A percentile compares a stretch with the other conserved stretches of the same genome.
phyloP scores from a whole-genome alignment of 2,329 filamentous ascomycete genomes.

The Talaromyces albobiverticillius region DNA sequence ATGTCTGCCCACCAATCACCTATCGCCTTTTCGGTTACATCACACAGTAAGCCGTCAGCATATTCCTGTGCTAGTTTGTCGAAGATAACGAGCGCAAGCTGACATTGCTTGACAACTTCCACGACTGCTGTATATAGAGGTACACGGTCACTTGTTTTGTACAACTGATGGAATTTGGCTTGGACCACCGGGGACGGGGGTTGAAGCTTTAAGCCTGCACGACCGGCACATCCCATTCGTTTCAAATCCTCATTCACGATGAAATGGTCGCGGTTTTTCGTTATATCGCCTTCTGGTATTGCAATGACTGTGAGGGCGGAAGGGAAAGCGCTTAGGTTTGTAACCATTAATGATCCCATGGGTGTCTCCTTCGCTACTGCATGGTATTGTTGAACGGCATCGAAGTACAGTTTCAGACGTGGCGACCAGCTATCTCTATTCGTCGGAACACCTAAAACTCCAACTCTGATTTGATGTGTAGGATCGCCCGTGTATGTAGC shows the following conservation, averaged over 20 bases:
- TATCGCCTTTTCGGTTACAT: conserved; percentile 85
- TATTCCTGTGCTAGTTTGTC: conserved; percentile 84
- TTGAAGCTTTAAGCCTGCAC: conserved; percentile 77
- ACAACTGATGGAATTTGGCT: conserved; percentile 88
- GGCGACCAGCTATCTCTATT: conserved; percentile 79
- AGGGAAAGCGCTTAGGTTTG: conserved; percentile 87
- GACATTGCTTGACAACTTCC: conserved; percentile 87
- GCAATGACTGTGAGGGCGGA: conserved; percentile 89
- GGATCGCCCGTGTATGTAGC: conserved; percentile 89
- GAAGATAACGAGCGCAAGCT: conserved; percentile 83
- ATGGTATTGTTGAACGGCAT: conserved; percentile 79
- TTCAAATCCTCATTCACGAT: conserved; percentile 95
- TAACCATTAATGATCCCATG: conserved; percentile 85
- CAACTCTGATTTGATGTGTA: conserved; percentile 72
- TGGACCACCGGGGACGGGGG: conserved; percentile 76
- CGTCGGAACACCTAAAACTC: conserved; percentile 75
- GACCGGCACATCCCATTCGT: conserved; percentile 83
- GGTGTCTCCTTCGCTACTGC: conserved; percentile 78
- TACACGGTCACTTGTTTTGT: conserved; percentile 80
- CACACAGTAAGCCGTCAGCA: conserved; percentile 87
- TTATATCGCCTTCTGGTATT: conserved; percentile 81
- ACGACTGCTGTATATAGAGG: conserved; percentile 74
- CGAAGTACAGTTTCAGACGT: conserved; percentile 77
- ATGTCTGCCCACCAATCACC: conserved; percentile 96
- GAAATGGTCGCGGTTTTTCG: conserved; percentile 75